These are phyloP conservation scores for Leishmania aethiopica DNA, from an alignment of 208 protist species.

Conservation along the genomic window DNA sequence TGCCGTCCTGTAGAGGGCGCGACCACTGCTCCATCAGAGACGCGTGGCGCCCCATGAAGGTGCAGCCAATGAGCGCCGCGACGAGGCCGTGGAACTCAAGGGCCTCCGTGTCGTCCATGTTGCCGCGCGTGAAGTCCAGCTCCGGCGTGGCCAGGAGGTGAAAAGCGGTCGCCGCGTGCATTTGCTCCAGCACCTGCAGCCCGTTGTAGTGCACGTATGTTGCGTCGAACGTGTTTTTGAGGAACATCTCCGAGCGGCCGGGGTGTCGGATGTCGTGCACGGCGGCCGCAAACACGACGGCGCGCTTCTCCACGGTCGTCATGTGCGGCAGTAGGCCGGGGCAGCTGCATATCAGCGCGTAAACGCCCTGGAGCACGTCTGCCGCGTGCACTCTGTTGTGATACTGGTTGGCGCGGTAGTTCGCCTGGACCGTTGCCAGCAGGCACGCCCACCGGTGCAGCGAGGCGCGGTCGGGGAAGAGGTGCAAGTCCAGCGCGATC, in stretches of 20 bases:
- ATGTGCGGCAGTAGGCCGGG: conserved; percentile 44
- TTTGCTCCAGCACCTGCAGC: conserved; percentile 62
- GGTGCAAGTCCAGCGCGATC: conserved; percentile 48
- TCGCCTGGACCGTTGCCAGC: conserved; percentile 54
- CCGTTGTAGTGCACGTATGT: conserved; percentile 60
- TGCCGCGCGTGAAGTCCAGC: conserved; percentile 58
- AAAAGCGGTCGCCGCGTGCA: conserved; percentile 77
- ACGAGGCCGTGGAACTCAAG: conserved; percentile 73
- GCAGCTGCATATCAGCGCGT: conserved; percentile 44
- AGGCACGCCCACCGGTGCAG: conserved; percentile 46
- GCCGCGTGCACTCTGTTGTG: conserved; percentile 81
- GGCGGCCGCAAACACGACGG: conserved; percentile 62
- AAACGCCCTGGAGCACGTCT: conserved; percentile 70
- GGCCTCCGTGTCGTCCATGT: conserved; percentile 47
- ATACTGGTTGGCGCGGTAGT: conserved; percentile 79
- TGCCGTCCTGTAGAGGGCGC: conserved; percentile 16
- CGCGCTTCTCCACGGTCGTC: conserved; percentile 66
- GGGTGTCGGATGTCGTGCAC: conserved; percentile 84
- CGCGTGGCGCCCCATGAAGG: conserved; percentile 70
- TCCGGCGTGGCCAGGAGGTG: conserved; percentile 47
- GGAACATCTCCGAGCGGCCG: conserved; percentile 56
- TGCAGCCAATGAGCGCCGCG: conserved; percentile 46
- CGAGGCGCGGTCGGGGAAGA: conserved; percentile 40
- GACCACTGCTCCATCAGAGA: conserved; percentile 36
- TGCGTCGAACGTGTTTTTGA: conserved; percentile 57